These are phyloP conservation scores for Fusarium sp. DNA, from an alignment of 2,329 filamentous ascomycete genomes.

Conservation along the genomic window DNA sequence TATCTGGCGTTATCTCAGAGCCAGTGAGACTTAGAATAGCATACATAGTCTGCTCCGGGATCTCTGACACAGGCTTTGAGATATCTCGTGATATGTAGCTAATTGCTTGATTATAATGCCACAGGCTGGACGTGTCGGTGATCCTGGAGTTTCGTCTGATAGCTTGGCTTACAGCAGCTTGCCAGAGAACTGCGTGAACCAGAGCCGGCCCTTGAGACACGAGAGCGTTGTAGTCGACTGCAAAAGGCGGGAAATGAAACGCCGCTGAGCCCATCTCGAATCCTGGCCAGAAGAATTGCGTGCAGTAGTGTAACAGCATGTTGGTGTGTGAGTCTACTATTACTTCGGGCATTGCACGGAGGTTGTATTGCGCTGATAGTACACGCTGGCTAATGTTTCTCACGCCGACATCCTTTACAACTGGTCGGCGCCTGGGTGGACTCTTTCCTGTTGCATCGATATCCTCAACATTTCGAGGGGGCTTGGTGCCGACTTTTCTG, in stretches of 20 bases:
- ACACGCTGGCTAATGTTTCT: background rate
- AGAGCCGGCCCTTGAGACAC: constrained; percentile 18
- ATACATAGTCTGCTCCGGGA: constrained; percentile 19
- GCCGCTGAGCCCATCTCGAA: constrained; percentile 10
- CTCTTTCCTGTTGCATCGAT: background rate
- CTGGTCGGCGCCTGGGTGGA: background rate
- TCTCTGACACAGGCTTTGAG: background rate
- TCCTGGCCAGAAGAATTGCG: constrained; percentile 18
- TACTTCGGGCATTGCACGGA: background rate
- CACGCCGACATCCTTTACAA: rapidly evolving
- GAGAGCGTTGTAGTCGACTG: constrained; percentile 9
- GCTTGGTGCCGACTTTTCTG: background rate
- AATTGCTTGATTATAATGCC: constrained; percentile 6
- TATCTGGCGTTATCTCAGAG: background rate
- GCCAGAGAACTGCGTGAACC: constrained; percentile 13
- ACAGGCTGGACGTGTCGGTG: background rate
- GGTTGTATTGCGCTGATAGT: background rate
- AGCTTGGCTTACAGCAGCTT: constrained; percentile 7
- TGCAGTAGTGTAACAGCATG: constrained; percentile 24
- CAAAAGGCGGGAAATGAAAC: constrained; percentile 16
- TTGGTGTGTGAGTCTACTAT: constrained; percentile 8
- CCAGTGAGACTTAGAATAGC: constrained; percentile 14
- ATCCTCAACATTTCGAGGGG: rapidly evolving
- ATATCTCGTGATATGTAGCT: constrained; percentile 4
- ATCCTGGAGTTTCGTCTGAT: background rate